These are phyloP conservation scores for Xylaria sp. DNA, from an alignment of 2,329 filamentous ascomycete genomes.

Conservation along the genomic window DNA sequence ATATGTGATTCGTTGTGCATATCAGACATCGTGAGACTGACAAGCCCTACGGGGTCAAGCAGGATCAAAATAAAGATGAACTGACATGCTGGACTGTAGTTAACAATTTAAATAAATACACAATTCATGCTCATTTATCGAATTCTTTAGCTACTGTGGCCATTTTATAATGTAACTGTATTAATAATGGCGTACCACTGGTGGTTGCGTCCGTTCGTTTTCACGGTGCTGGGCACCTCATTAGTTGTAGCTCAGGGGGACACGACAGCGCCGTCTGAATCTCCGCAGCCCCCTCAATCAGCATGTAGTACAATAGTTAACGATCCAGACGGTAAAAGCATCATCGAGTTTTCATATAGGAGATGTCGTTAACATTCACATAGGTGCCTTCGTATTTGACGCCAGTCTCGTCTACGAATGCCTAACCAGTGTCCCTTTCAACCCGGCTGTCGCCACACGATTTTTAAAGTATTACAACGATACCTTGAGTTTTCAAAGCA, in stretches of 20 bases:
- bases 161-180: conserved; percentile 1
- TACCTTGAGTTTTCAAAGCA: conserved; percentile 57
- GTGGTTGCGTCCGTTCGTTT: conserved; percentile 4
- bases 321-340: not conserved
- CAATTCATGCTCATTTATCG: not conserved
- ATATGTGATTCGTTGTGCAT: not conserved
- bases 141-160: not conserved
- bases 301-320: conserved; percentile 20
- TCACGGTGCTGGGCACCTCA: conserved; percentile 17
- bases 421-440: conserved; percentile 57
- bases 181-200: conserved; percentile 15
- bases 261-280: not conserved
- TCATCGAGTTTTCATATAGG: not conserved
- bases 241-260: conserved; percentile 1
- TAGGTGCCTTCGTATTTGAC: conserved; percentile 30
- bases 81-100: not conserved
- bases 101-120: not conserved
- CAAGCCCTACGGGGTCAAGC: not conserved
- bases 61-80: not conserved
- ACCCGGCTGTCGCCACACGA: conserved; percentile 53
- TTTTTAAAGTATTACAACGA: conserved; percentile 58
- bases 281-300: not conserved
- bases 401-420: conserved; percentile 52
- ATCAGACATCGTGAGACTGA: not conserved
- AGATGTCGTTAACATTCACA: not conserved